Evolutionary conservation across 75 land plant genomes (phyloP).

Genomic region (Pinus albicaulis): DNA sequence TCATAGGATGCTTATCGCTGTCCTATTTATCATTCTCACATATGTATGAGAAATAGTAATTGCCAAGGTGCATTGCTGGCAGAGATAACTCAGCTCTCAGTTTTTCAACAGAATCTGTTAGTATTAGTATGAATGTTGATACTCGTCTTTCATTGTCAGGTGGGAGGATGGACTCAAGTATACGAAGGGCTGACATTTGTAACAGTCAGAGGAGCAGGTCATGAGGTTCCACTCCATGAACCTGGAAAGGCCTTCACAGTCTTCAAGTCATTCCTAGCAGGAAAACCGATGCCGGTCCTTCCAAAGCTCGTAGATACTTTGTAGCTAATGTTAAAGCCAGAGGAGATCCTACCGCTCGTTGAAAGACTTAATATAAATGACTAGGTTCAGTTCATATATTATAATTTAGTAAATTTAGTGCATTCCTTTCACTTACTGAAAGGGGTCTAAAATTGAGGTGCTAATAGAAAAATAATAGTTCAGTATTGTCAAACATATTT

Average conservation of each 20-base stretch:
- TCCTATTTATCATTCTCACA: neutral
- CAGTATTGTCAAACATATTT: too few species aligned
- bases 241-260: slow-evolving; percentile 75
- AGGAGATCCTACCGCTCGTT: too few species aligned
- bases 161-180: slow-evolving; percentile 87
- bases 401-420: too few species aligned
- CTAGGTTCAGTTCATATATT: too few species aligned
- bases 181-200: slow-evolving; percentile 83
- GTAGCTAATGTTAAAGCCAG: too few species aligned
- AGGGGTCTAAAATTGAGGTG: too few species aligned
- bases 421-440: too few species aligned
- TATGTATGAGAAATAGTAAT: neutral
- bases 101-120: neutral
- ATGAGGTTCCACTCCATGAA: slow-evolving; percentile 82
- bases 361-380: too few species aligned
- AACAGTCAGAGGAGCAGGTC: slow-evolving; percentile 87
- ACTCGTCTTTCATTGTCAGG: slow-evolving; percentile 20
- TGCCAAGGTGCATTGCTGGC: neutral
- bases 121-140: neutral
- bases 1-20: neutral
- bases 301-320: neutral
- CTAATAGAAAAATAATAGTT: too few species aligned
- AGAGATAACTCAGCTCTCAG: neutral
- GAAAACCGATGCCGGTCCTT: slow-evolving; percentile 51
- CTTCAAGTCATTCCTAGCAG: slow-evolving; percentile 63